These are phyloP conservation scores for Xylaria sp. DNA, from an alignment of 2,329 filamentous ascomycete species.

Conservation along the genomic window DNA sequence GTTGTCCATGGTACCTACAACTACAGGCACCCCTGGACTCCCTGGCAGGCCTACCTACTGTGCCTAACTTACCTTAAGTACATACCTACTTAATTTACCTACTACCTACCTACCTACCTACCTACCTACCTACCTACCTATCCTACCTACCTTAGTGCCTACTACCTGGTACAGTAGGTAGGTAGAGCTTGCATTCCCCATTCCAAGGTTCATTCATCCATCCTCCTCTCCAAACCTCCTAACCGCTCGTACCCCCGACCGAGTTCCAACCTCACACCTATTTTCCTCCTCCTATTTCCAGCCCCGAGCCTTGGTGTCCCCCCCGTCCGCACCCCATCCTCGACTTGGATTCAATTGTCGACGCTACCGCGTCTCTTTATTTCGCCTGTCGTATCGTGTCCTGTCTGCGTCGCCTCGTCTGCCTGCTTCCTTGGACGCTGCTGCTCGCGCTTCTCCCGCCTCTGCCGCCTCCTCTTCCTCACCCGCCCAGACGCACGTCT, in stretches of 20 bases:
- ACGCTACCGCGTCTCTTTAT: conserved; percentile 25
- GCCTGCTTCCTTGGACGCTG: conserved; percentile 25
- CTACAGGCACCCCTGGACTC: not conserved
- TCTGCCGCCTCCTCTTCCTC: conserved; percentile 17
- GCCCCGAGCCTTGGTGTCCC: conserved; percentile 42
- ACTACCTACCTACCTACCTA: not conserved
- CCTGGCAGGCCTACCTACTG: too few species aligned
- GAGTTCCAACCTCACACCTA: conserved; percentile 48
- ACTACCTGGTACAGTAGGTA: too few species aligned
- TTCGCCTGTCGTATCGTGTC: conserved; percentile 10
- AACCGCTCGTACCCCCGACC: conserved; percentile 46
- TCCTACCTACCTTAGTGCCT: conserved; percentile 14
- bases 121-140: conserved; percentile 2
- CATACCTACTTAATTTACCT: too few species aligned
- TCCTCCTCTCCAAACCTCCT: conserved; percentile 41
- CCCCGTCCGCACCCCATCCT: conserved; percentile 39
- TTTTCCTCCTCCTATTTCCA: conserved; percentile 40
- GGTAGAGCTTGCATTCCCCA: conserved; percentile 42
- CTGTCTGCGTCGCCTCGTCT: not conserved
- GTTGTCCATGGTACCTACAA: not conserved
- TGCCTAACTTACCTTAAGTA: too few species aligned
- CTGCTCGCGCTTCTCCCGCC: conserved; percentile 21
- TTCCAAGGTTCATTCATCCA: too few species aligned
- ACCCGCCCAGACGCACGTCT: conserved; percentile 19
- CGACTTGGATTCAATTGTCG: conserved; percentile 40